Evolutionary conservation across 345 rosid species (phyloP).

Genomic region (Brassica juncea): DNA sequence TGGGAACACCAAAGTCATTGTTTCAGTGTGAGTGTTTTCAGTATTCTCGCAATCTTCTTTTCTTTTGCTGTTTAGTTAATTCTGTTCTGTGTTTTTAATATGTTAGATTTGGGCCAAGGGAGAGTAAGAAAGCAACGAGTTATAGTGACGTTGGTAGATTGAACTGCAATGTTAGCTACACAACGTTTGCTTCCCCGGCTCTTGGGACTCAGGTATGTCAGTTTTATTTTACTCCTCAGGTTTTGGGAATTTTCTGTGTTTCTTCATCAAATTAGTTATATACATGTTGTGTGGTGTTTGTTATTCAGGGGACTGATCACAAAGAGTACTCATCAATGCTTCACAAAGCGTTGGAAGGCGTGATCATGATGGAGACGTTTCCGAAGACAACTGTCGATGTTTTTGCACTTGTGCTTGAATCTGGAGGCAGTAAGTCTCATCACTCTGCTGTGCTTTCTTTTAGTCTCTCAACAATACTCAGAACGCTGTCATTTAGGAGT

Average conservation of each 20-base stretch:
- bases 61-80: background rate
- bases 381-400: slow-evolving; percentile 96
- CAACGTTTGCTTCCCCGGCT: slow-evolving; percentile 68
- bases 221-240: background rate
- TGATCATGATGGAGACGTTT: slow-evolving; percentile 77
- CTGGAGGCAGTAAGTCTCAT: slow-evolving; percentile 87
- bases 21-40: slow-evolving; percentile 85
- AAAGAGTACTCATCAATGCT: slow-evolving; percentile 65
- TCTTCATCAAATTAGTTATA: slow-evolving; percentile 35
- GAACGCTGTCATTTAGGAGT: background rate
- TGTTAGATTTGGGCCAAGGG: slow-evolving; percentile 95
- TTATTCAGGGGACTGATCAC: slow-evolving; percentile 52
- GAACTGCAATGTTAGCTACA: slow-evolving; percentile 83
- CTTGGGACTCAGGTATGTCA: slow-evolving; percentile 64
- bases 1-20: slow-evolving; percentile 93
- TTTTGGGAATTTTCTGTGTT: slow-evolving; percentile 37
- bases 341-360: slow-evolving; percentile 92
- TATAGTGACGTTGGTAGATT: slow-evolving; percentile 77
- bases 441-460: background rate
- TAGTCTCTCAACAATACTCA: background rate
- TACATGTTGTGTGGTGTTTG: slow-evolving; percentile 6
- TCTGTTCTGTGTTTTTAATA: background rate
- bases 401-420: slow-evolving; percentile 90
- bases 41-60: background rate
- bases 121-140: slow-evolving; percentile 95